Percentiles rank a stretch among this genome's conserved stretches.
Evolutionary conservation across 768 basidiomycete species (phyloP).

Genomic region (Macrolepiota dolichaula): DNA sequence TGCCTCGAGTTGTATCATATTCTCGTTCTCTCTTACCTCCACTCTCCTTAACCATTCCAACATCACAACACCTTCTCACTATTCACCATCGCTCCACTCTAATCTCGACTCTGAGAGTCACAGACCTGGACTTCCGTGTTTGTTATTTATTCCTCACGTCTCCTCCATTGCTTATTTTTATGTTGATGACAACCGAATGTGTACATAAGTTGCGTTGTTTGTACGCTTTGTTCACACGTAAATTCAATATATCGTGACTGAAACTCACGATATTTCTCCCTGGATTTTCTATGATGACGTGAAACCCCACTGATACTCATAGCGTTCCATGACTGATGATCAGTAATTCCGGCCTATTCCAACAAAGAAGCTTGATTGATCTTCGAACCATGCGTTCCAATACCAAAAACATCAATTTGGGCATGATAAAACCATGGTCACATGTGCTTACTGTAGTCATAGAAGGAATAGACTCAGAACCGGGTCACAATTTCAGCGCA

Average conservation of each 20-base stretch:
- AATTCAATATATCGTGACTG: conserved; percentile 6
- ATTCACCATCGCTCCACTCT: neutral
- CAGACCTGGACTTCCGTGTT: neutral
- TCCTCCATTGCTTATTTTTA: neutral
- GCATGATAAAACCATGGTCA: neutral
- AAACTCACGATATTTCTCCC: conserved; percentile 3
- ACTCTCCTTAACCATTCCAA: neutral
- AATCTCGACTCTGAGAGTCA: conserved; percentile 4
- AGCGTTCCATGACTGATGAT: neutral
- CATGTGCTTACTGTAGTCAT: neutral
- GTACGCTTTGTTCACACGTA: conserved; percentile 5
- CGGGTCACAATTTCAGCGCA: neutral
- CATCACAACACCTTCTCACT: neutral
- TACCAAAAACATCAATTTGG: neutral
- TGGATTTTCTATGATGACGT: neutral
- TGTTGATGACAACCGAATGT: conserved; percentile 3
- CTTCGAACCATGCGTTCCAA: neutral
- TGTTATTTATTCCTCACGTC: neutral
- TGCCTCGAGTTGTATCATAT: conserved; percentile 7
- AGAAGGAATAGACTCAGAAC: neutral
- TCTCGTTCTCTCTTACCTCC: neutral
- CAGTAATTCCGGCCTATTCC: neutral
- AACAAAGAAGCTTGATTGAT: neutral
- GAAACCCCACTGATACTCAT: neutral
- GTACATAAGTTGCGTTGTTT: conserved; percentile 7